A percentile compares a stretch with the other conserved stretches of the same genome.
Evolutionary conservation across 75 land plant species (phyloP).

Genomic region (Sequoiadendron giganteum): DNA sequence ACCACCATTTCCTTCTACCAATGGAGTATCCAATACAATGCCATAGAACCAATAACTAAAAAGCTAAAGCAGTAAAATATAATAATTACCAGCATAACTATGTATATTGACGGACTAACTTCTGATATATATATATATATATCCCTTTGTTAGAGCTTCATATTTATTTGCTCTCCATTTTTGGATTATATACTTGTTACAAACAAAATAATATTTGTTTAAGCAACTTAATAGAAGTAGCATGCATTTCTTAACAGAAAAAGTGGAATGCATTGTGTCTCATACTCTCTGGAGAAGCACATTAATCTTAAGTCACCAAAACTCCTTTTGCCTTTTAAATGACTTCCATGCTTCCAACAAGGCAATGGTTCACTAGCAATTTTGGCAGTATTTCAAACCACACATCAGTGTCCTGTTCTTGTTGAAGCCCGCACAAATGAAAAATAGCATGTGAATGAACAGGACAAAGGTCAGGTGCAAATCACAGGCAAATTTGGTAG

Average conservation of each 20-base stretch:
- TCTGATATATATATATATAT: background rate
- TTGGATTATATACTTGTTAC: background rate
- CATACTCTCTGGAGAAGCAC: background rate
- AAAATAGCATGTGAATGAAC: background rate
- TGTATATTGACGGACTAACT: background rate
- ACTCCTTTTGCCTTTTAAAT: background rate
- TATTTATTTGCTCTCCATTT: background rate
- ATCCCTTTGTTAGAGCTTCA: background rate
- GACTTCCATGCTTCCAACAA: background rate
- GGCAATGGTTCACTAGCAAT: background rate
- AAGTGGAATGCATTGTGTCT: background rate
- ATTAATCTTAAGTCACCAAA: background rate
- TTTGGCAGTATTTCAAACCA: background rate
- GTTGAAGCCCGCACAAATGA: background rate
- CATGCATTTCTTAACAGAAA: background rate
- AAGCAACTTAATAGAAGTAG: background rate
- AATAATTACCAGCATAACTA: background rate
- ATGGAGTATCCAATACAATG: background rate
- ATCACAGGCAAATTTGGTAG: background rate
- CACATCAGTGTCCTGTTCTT: background rate
- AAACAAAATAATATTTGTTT: background rate
- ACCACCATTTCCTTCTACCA: constrained; percentile 1
- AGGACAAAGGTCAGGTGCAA: background rate
- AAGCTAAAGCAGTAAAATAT: background rate
- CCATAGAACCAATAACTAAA: background rate